Evolutionary conservation across 2,329 filamentous ascomycete genomes (phyloP).

Genomic region (Apiospora kogelbergensis): DNA sequence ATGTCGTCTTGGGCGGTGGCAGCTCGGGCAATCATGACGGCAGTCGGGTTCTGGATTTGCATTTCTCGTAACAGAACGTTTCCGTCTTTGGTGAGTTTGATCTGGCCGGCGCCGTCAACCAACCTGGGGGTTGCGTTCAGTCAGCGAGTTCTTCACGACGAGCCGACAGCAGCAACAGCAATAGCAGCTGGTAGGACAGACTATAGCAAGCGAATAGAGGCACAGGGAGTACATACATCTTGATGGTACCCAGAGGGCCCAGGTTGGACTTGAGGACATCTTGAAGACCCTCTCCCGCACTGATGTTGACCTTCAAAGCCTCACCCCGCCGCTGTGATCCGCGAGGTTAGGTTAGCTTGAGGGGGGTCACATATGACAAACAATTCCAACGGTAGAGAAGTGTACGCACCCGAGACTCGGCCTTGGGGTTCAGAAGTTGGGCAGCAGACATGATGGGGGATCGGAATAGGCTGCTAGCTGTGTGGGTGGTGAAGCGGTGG

Average conservation of each 20-base stretch:
- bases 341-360: conserved; percentile 39
- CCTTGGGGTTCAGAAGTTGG: conserved; percentile 97
- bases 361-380: conserved; percentile 12
- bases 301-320: conserved; percentile 96
- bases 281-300: conserved; percentile 86
- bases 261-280: conserved; percentile 97
- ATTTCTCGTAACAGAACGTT: conserved; percentile 78
- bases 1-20: conserved; percentile 98
- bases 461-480: background rate
- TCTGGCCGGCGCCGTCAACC: conserved; percentile 73
- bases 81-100: conserved; percentile 96
- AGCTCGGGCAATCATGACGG: conserved; percentile 78
- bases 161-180: background rate
- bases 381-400: conserved; percentile 19
- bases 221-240: conserved; percentile 65
- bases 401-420: conserved; percentile 83
- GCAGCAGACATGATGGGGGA: conserved; percentile 79
- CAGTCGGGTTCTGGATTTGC: conserved; percentile 98
- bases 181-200: background rate
- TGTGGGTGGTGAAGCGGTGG: conserved; percentile 6
- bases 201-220: conserved; percentile 10
- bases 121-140: conserved; percentile 44
- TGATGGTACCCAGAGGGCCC: conserved; percentile 89
- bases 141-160: background rate
- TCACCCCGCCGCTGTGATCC: conserved; percentile 81